Evolutionary conservation across 371 early-diverging fungal species (phyloP).

Genomic region (Zychaea mexicana): DNA sequence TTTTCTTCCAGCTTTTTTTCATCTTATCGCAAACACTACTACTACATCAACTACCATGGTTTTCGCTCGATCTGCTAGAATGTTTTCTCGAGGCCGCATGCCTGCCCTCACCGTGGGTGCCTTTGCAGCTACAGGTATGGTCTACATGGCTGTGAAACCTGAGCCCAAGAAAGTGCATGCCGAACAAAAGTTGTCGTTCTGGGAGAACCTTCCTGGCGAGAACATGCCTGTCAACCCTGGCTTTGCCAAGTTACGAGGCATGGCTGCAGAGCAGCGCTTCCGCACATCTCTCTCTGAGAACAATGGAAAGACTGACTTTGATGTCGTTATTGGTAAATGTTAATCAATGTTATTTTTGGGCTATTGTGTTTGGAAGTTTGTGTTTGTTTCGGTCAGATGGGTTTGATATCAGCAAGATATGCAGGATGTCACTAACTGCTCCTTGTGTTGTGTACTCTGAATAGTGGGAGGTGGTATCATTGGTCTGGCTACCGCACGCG

Average conservation of each 20-base stretch:
- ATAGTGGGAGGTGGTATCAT: conserved; percentile 27
- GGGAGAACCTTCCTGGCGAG: conserved; percentile 51
- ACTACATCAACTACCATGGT: conserved; percentile 11
- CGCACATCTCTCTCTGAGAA: conserved; percentile 40
- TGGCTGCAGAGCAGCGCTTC: conserved; percentile 48
- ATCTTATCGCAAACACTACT: not conserved
- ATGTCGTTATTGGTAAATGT: conserved; percentile 46
- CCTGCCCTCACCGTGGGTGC: conserved; percentile 31
- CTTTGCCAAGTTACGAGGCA: conserved; percentile 45
- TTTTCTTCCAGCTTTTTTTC: not conserved
- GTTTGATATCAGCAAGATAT: not conserved
- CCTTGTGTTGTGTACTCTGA: not conserved
- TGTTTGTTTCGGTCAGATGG: not conserved
- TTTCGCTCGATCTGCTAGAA: conserved; percentile 39
- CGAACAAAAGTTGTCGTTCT: conserved; percentile 41
- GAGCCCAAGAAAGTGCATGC: conserved; percentile 36
- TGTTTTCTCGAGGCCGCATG: conserved; percentile 27
- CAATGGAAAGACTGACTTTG: conserved; percentile 51
- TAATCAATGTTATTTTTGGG: too few relatives aligned
- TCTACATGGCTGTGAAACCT: conserved; percentile 24
- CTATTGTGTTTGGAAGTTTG: not conserved
- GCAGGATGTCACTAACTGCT: not conserved
- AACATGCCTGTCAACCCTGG: conserved; percentile 47
- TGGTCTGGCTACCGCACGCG: conserved; percentile 55
- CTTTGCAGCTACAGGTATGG: conserved; percentile 37